Evolutionary conservation across 176 grass and related monocot species (phyloP).

Genomic region (Oryza coarctata): DNA sequence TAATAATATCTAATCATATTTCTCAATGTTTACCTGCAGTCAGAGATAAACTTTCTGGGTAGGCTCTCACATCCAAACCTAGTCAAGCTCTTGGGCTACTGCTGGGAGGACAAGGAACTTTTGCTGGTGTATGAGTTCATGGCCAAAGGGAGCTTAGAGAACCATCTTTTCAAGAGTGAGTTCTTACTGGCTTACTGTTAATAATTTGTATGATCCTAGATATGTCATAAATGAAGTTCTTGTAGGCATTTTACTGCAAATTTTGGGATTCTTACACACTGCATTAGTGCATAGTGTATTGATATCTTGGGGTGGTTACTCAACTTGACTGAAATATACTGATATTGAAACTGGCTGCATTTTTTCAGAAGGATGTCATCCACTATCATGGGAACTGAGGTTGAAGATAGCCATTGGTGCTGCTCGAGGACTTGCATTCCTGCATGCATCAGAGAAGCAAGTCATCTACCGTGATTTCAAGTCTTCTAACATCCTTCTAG

Average conservation of each 20-base stretch:
- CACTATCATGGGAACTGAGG: slow-evolving; percentile 61
- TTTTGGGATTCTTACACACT: background rate
- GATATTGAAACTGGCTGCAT: background rate
- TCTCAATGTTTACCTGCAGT: slow-evolving; percentile 51
- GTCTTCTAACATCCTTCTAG: slow-evolving; percentile 70
- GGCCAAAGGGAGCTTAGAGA: slow-evolving; percentile 88
- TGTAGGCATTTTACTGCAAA: background rate
- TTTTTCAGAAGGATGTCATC: slow-evolving; percentile 50
- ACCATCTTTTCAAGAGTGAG: slow-evolving; percentile 93
- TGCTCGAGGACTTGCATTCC: slow-evolving; percentile 69
- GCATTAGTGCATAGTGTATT: background rate
- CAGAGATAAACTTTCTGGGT: slow-evolving; percentile 82
- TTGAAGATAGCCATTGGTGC: slow-evolving; percentile 67
- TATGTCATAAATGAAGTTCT: background rate
- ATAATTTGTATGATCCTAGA: background rate
- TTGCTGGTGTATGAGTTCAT: slow-evolving; percentile 82
- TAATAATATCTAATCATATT: slow-evolving; percentile 26
- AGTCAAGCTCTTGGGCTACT: slow-evolving; percentile 75
- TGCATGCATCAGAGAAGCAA: slow-evolving; percentile 80
- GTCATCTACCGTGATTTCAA: slow-evolving; percentile 82
- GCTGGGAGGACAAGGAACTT: slow-evolving; percentile 76
- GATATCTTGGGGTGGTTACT: background rate
- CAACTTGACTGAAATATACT: slow-evolving; percentile 1
- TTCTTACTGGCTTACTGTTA: background rate
- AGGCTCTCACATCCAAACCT: slow-evolving; percentile 87